phyloP scores from a whole-genome alignment of 179 eudicot species.

The Patellifolia procumbens region DNA sequence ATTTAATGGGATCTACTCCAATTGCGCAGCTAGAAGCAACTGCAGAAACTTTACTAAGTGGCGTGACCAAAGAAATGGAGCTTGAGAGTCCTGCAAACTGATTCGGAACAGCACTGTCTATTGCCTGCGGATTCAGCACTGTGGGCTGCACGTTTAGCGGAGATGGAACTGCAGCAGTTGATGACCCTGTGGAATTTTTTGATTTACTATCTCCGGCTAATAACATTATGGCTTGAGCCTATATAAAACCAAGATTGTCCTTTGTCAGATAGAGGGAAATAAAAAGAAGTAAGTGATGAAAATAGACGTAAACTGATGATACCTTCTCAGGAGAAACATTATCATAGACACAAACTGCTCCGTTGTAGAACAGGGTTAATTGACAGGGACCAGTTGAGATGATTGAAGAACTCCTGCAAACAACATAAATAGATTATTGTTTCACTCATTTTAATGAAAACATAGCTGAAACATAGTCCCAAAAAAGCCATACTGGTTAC shows the following conservation, averaged over 20 bases:
- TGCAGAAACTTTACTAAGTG: not conserved
- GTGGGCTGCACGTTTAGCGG: conserved; percentile 25
- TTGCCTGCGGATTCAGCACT: conserved; percentile 16
- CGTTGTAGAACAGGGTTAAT: conserved; percentile 74
- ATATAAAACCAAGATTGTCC: conserved; percentile 14
- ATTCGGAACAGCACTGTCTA: conserved; percentile 27
- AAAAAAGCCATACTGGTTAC: not conserved
- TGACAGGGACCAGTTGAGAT: conserved; percentile 56
- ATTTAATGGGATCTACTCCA: conserved; percentile 30
- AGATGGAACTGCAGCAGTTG: conserved; percentile 17
- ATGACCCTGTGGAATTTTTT: conserved; percentile 18
- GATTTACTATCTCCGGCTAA: conserved; percentile 69
- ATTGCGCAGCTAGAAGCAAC: not conserved
- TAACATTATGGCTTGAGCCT: conserved; percentile 90
- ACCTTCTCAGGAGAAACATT: conserved; percentile 81
- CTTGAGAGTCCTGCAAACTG: conserved; percentile 26
- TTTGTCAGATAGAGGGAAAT: too few species aligned
- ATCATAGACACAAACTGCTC: conserved; percentile 74
- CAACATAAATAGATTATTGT: too few species aligned
- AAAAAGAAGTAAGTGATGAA: not conserved
- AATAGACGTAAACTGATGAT: not conserved
- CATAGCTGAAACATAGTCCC: not conserved
- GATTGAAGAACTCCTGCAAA: conserved; percentile 47
- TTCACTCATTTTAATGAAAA: too few species aligned
- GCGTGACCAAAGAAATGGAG: conserved; percentile 26